Base-by-base conservation (phyloP, 805 yeast species). In the Candida pseudofarinosa region DNA sequence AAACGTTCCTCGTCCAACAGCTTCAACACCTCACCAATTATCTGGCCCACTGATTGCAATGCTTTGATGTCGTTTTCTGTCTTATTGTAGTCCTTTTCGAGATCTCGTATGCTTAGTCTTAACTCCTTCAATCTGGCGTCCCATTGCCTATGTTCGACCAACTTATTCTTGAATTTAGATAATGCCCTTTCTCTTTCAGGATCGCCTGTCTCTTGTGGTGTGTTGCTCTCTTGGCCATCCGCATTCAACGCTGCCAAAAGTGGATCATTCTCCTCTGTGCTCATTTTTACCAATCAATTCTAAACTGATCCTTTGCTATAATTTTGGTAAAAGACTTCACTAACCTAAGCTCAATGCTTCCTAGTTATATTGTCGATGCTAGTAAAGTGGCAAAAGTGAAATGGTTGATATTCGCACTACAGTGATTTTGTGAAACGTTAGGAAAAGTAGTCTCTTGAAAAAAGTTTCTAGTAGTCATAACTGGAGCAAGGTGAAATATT, bases 61-160 rank as follows among this genome's bases (percentile, higher is more conserved):
- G 98, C 98, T 68, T 89, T 91, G 63, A 93, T 93, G 57, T 93
- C 99, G 53, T 89, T 88, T 63, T 93, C 99, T 1, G 99, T 91
- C 73, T 88, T 89, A 45, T 85, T 91, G 64, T 81, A 93, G 48
- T 82, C 83, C 54, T 80, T 81, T 50, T 89, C 96, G 51, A 89
- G 67, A 53, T 79, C 95, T 63, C 89, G 82, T 70, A 93, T 86
- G 50, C 83, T 79, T 57, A 86, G 68, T 52, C 99, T 79, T 47
- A 90, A 74, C 35, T 83, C 88, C 63, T 88, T 91, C 56, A 93
- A 74, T 56, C 88, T 81, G 35, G 95, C 87, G 60, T 91, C 97
- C 87, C 95, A 88, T 58, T 88, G 87, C 59, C 96, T 80, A 66
- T 93, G 99, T 56, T 93, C 97, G 54, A 86, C 72, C 56, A 93